Evolutionary conservation across 495 filamentous ascomycete species (phyloP).

Genomic region (Aspergillus carlsbadensis): DNA sequence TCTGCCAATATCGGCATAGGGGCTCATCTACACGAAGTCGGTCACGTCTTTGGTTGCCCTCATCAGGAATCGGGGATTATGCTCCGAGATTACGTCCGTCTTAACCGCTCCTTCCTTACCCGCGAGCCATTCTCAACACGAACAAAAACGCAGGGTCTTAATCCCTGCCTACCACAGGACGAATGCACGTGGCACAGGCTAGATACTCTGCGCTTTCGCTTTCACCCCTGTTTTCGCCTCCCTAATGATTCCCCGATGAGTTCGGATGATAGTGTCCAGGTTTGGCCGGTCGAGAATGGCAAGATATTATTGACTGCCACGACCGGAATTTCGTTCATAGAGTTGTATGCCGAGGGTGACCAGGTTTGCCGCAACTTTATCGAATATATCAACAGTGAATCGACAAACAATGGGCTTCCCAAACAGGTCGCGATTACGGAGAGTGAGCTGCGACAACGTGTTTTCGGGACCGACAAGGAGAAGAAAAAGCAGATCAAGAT

Average conservation of each 20-base stretch:
- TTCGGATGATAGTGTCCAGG: conserved; percentile 76
- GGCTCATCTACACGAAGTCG: conserved; percentile 84
- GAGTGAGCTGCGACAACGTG: conserved; percentile 64
- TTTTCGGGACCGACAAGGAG: conserved; percentile 64
- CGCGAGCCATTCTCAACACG: conserved; percentile 80
- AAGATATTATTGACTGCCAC: conserved; percentile 76
- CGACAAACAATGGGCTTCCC: conserved; percentile 57
- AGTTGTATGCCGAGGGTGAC: conserved; percentile 76
- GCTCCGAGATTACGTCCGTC: conserved; percentile 76
- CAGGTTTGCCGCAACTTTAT: conserved; percentile 72
- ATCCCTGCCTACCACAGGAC: conserved; percentile 67
- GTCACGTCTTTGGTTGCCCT: conserved; percentile 83
- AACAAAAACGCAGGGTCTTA: conserved; percentile 74
- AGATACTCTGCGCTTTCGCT: conserved; percentile 82
- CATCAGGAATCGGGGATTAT: conserved; percentile 87
- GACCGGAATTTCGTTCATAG: conserved; percentile 77
- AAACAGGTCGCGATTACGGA: conserved; percentile 73
- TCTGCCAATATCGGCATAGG: conserved; percentile 89
- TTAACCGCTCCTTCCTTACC: conserved; percentile 79
- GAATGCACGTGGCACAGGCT: conserved; percentile 89
- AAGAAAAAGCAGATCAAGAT: conserved; percentile 70
- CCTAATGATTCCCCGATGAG: conserved; percentile 68
- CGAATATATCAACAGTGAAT: conserved; percentile 69
- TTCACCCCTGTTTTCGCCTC: conserved; percentile 85
- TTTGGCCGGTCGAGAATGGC: conserved; percentile 82